Base-by-base conservation (phyloP, 495 filamentous ascomycete genomes). In the Aspergillus sclerotiicarbonarius region DNA sequence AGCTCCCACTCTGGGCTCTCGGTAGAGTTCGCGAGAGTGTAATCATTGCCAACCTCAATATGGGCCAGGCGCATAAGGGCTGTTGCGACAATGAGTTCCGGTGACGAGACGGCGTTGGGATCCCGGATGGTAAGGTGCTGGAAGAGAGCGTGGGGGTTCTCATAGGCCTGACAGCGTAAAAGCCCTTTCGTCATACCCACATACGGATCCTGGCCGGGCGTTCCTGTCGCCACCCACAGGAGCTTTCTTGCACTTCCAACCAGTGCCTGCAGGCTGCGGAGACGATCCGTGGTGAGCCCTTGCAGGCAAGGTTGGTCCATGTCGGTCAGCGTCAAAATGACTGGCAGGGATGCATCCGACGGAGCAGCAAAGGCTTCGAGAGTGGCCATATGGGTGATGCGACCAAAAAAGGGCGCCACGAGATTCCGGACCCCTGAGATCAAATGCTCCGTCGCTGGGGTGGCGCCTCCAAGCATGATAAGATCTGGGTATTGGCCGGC, bases 401-500 rank as follows among this genome's bases (percentile, higher is more conserved):
- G 29, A 16, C 9, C 9, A 33, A 56, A 56, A 16, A 48, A 47
- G 4, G 43, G 53, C 2, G n/a, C 7, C 8, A 56, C 7, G 2
- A 56, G 29, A 1, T 12, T 3, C 16, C 35, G 10, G 6, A 56
- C 8, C 0, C 3, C 30, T 1, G 6, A 12, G 9, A 49, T 3
- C 0, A 48, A 7, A n/a, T 35, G 1, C 29, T 15, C 44, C 18
- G 30, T 49, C 21, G 29, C 29, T 2, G 31, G 4, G 4, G 19
- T 48, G 1, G 48, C 21, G 3, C 58, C 53, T 0, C 58, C 58
- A 0, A 61, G 0, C 2, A 61, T 25, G 0, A 56, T 3, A 1
- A 53, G 47, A 8, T 78, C 73, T 0, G 44, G 39, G 4, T 73
- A 64, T 53, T 39, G 0, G 1, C 10, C 2, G 2, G 15, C 1